Base-by-base conservation (phyloP, 1,284 basidiomycete genomes). In the Ganoderma sinense region DNA sequence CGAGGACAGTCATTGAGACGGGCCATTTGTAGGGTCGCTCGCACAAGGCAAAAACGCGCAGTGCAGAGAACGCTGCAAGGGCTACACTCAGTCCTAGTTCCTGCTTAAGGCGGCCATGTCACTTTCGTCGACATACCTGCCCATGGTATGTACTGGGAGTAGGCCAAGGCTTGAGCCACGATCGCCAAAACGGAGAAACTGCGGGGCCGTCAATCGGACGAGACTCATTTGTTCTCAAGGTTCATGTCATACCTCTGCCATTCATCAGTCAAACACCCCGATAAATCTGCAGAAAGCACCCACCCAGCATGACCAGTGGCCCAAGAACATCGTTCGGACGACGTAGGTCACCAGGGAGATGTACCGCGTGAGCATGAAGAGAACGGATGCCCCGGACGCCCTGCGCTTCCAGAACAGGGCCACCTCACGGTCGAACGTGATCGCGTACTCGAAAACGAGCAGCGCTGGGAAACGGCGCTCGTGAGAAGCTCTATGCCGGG, bases 331-430 rank as follows among this genome's bases (percentile, higher is more conserved):
- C 5, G 58, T 23, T n/a, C 58, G 58, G 2, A 60, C 58, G 58
- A 8, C n/a, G n/a, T 60, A 60, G 20, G 58, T 20, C 31, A 39
- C 58, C n/a, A 63, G 6, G 5, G 62, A 63, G 14, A 63, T 43
- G n/a, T 60, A 63, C 29, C 62, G 40, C 23, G 62, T 63, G 43
- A 63, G 62, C 20, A 63, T 20, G 62, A 63, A 63, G 26, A 63
- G 62, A 29, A 63, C 43, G 4, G 62, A 48, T 11, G 62, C 62
- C 31, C 41, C 62, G 20, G 41, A 45, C 10, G 29, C 20, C 2
- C 43, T 31, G 4, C 43, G 23, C 18, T n/a, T 33, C 62, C 62
- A 63, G 33, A 63, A 31, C 62, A 63, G 33, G 10, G 29, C 43
- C 33, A 51, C 41, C 33, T 63, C 62, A 26, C 62, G 62, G 23